Base-by-base conservation (phyloP, 345 rosid genomes). In the Rhodamnia argentea region DNA sequence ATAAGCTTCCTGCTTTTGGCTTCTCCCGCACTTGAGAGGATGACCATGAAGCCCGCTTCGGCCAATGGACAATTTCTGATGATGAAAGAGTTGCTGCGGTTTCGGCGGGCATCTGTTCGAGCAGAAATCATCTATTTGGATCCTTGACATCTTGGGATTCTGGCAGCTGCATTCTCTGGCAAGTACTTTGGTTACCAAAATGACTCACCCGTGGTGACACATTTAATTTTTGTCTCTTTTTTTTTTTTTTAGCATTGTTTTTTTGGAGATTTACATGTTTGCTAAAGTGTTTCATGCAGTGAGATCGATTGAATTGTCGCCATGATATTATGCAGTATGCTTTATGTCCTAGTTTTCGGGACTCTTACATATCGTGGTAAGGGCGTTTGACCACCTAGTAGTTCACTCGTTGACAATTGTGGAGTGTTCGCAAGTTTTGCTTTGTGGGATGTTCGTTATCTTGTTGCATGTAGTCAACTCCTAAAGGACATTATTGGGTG, bases 41-140 rank as follows among this genome's bases (percentile, higher is more conserved):
- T 94, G 95, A 90, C 92, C 47, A 78, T 94, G 37, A 93, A 89
- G 87, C 95, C 95, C 27, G 85, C 89, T 52, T 86, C 92, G 9
- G 58, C 40, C 13, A 90, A 89, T 70, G 94, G 93, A 81, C 91
- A 90, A 62, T 89, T 91, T 92, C 93, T 87, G 62, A 76, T 94
- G 87, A 52, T 90, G 70, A 94, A 94, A 88, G 92, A 92, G 55
- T 84, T 93, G 91, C 86, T 94, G 87, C 92, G 92, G 57, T 92
- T 93, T 85, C 92, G 91, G 44, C 89, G 95, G 52, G 93, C 94
- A 23, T 94, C 97, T 0, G 88, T 86, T 29, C 89, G 26, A 60
- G 93, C 95, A 16, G 95, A 93, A 89, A 86, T 94, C 53, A 86
- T 92, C 32, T 92, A 91, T 87, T 75, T 91, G 74, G 97, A 94